Percentiles rank a stretch among this genome's conserved stretches.
Evolutionary conservation across 169 alveolate species (phyloP).

Genomic region (Cryptosporidium felis): DNA sequence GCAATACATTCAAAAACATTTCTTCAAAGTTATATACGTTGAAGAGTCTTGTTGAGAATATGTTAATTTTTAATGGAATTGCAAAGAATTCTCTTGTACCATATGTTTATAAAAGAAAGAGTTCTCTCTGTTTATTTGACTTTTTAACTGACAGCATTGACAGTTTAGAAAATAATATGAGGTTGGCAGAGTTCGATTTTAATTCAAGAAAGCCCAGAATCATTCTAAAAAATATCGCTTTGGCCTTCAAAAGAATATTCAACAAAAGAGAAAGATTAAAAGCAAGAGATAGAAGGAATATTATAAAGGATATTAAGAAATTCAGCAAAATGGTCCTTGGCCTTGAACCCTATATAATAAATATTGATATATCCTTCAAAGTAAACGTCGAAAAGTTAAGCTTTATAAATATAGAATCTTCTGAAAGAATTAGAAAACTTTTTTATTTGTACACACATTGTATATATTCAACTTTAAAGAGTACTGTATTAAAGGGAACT

Average conservation of each 20-base stretch:
- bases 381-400: slow-evolving; percentile 28
- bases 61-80: slow-evolving; percentile 34
- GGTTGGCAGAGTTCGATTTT: background rate
- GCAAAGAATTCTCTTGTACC: slow-evolving; percentile 43
- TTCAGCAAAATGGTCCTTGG: background rate
- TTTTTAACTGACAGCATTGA: background rate
- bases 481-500: slow-evolving; percentile 5
- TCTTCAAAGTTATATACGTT: slow-evolving; percentile 35
- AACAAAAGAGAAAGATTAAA: slow-evolving; percentile 26
- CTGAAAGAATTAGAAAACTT: slow-evolving; percentile 11
- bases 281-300: background rate
- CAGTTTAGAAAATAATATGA: background rate
- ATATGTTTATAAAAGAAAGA: background rate
- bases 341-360: slow-evolving; percentile 10
- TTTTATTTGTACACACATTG: slow-evolving; percentile 38
- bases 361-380: slow-evolving; percentile 32
- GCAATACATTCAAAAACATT: background rate
- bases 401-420: slow-evolving; percentile 14
- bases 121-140: slow-evolving; percentile 13
- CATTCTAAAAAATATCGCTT: background rate
- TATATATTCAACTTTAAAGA: slow-evolving; percentile 34
- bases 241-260: slow-evolving; percentile 6
- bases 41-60: slow-evolving; percentile 31
- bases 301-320: background rate
- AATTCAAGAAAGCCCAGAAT: background rate